phyloP scores from a whole-genome alignment of 78 protist genomes.

The Chrysochromulina parva region DNA sequence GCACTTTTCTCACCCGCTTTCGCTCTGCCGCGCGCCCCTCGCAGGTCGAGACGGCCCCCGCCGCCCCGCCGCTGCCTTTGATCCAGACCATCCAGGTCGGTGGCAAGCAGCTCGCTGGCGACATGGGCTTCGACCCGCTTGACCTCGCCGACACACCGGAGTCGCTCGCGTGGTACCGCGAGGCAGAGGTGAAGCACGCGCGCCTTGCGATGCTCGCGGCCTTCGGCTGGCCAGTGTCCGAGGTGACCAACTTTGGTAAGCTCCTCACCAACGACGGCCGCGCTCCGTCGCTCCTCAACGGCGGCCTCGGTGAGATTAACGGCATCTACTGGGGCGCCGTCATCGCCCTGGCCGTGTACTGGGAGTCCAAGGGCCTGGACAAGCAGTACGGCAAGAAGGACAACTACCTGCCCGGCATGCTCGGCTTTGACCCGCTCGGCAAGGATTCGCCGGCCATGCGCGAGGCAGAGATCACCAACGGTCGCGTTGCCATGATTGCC shows the following conservation, averaged over 20 bases:
- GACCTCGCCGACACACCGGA: neutral
- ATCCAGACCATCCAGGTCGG: neutral
- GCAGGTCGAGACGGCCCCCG: neutral
- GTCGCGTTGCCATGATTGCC: constrained; percentile 6
- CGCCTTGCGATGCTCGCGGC: constrained; percentile 20
- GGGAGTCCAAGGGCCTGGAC: neutral
- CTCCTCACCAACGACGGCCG: neutral
- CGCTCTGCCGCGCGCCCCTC: no score
- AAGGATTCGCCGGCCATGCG: neutral
- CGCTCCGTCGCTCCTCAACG: neutral
- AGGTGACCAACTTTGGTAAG: neutral
- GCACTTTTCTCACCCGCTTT: no score
- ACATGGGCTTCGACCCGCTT: neutral
- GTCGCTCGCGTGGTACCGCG: neutral
- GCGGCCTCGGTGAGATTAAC: neutral
- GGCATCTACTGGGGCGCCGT: neutral
- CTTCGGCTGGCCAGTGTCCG: neutral
- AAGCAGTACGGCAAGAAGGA: neutral
- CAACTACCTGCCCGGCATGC: neutral
- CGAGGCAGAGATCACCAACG: neutral
- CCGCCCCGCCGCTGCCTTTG: neutral
- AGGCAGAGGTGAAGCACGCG: constrained; percentile 17
- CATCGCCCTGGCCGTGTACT: neutral
- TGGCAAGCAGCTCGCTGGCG: neutral
- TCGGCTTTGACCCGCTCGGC: neutral